Conservation (phyloP, 1,284 basidiomycete species). For the Flammula alnicola region DNA sequence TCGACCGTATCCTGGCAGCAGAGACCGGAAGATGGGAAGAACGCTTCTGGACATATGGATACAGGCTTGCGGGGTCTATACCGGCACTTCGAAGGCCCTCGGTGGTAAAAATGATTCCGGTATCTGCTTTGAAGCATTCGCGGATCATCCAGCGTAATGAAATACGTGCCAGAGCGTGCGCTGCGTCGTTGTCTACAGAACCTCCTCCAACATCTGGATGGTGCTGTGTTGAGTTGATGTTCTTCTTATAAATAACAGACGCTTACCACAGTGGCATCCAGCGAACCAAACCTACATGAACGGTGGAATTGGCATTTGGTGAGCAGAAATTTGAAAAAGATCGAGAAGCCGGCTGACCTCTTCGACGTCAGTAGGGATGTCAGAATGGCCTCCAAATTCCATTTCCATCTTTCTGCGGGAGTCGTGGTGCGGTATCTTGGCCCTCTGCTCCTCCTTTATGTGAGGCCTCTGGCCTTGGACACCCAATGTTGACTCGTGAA, state of each 20-base stretch:
- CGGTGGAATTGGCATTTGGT: neutral
- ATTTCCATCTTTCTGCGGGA: conserved; percentile 29
- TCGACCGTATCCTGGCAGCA: no score
- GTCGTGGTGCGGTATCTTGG: conserved; percentile 1
- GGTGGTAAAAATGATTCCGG: conserved; percentile 57
- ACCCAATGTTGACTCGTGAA: conserved; percentile 18
- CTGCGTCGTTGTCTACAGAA: conserved; percentile 45
- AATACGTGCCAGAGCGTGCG: conserved; percentile 56
- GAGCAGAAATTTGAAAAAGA: neutral
- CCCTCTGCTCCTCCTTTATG: neutral
- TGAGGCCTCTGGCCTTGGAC: neutral
- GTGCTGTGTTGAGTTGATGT: no score
- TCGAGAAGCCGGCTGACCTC: conserved; percentile 48
- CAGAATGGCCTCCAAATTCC: conserved; percentile 27
- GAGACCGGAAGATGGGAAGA: neutral
- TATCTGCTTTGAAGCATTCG: conserved; percentile 53
- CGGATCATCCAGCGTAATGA: conserved; percentile 75
- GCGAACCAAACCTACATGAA: conserved; percentile 47
- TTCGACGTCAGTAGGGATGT: conserved; percentile 45
- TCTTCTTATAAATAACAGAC: neutral
- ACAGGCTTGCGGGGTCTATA: conserved; percentile 48
- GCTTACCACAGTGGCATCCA: conserved; percentile 54
- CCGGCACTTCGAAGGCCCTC: conserved; percentile 52
- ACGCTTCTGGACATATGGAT: conserved; percentile 42
- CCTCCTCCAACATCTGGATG: conserved; percentile 71